Percentiles rank a stretch among this genome's conserved stretches.
Evolutionary conservation across 1,284 basidiomycete genomes (phyloP).

Genomic region (Tilletia horrida): DNA sequence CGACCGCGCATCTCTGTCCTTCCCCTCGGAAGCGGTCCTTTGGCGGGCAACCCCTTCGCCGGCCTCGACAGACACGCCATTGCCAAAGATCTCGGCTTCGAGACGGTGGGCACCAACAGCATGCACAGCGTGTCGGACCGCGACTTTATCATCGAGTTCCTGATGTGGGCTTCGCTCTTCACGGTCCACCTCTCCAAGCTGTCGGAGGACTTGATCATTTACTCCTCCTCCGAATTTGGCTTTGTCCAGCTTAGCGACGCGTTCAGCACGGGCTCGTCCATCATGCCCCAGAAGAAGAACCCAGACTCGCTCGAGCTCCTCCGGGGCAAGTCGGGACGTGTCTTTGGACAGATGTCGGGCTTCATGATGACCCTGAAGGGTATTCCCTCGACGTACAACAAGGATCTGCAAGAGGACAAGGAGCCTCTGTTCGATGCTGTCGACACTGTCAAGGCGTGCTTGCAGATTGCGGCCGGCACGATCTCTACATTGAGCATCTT

Average conservation of each 20-base stretch:
- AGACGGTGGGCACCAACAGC: conserved; percentile 51
- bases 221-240: conserved; percentile 93
- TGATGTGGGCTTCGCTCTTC: conserved; percentile 90
- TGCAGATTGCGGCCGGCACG: conserved; percentile 91
- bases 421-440: conserved; percentile 93
- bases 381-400: conserved; percentile 96
- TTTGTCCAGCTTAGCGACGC: conserved; percentile 92
- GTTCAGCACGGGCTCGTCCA: conserved; percentile 95
- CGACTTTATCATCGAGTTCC: conserved; percentile 93
- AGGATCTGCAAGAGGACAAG: conserved; percentile 97
- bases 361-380: conserved; percentile 98
- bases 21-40: conserved; percentile 86
- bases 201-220: conserved; percentile 93
- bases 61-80: conserved; percentile 50
- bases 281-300: conserved; percentile 99
- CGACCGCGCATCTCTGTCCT: conserved; percentile 73
- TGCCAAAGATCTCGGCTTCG: conserved; percentile 51
- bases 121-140: conserved; percentile 80
- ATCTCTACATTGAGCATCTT: conserved; percentile 85
- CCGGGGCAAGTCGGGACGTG: conserved; percentile 87
- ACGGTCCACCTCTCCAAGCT: conserved; percentile 91
- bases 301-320: conserved; percentile 92
- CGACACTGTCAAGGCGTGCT: conserved; percentile 81
- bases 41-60: conserved; percentile 90
- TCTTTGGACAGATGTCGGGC: conserved; percentile 96